Percentiles rank a stretch among this genome's conserved stretches.
Conservation (phyloP, 331 rosid species). For the Malus hybrid region DNA sequence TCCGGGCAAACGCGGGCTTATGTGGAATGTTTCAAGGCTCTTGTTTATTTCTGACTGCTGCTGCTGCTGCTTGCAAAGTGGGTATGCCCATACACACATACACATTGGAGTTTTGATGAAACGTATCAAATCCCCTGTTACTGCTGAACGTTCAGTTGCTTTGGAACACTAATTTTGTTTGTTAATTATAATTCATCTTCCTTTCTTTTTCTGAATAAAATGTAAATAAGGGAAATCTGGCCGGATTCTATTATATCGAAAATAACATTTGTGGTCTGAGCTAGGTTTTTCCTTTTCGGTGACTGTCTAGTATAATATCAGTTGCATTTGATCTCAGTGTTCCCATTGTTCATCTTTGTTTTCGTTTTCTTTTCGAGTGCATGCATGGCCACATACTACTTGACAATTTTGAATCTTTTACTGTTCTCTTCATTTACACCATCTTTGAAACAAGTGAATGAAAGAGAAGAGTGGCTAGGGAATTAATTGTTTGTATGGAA, state of each 20-base stretch:
- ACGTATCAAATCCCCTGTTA: conserved; percentile 9
- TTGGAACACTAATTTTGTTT: conserved; percentile 23
- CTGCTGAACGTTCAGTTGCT: conserved; percentile 29
- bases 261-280: conserved; percentile 4
- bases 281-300: conserved; percentile 1
- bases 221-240: conserved; percentile 18
- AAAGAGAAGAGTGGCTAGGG: neutral
- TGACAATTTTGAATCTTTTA: neutral
- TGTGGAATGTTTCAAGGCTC: conserved; percentile 10
- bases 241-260: conserved; percentile 1
- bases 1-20: conserved; percentile 9
- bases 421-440: neutral
- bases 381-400: neutral
- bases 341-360: neutral
- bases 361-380: neutral
- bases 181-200: conserved; percentile 29
- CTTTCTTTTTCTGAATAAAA: conserved; percentile 39
- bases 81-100: conserved; percentile 6
- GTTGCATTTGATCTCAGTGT: conserved; percentile 4
- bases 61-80: conserved; percentile 10
- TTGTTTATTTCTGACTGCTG: conserved; percentile 5
- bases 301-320: neutral
- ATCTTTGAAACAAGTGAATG: neutral
- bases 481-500: neutral
- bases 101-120: conserved; percentile 14